phyloP scores from a whole-genome alignment of 23 red algal species.

The Pyropia yezoensis region DNA sequence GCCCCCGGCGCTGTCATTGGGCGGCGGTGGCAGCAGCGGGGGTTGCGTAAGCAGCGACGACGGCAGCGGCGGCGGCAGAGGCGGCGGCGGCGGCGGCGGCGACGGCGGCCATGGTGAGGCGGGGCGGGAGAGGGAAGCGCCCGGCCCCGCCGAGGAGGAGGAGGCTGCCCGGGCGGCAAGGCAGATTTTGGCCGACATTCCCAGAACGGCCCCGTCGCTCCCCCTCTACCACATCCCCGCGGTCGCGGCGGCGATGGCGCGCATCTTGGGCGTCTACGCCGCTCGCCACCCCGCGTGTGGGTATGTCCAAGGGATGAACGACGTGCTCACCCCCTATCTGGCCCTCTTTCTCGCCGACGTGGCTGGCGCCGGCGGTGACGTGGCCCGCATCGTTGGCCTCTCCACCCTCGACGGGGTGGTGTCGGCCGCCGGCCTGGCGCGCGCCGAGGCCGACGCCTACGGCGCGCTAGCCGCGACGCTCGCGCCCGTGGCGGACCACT shows the following conservation, averaged over 20 bases:
- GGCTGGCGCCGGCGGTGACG: slow-evolving; percentile 1
- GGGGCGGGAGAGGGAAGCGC: slow-evolving; percentile 1
- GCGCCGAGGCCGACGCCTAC: slow-evolving; percentile 92
- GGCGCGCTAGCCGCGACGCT: slow-evolving; percentile 83
- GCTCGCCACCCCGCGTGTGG: slow-evolving; percentile 86
- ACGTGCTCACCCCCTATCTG: slow-evolving; percentile 84
- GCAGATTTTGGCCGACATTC: slow-evolving; percentile 87
- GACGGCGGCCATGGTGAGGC: neutral
- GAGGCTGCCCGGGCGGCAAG: slow-evolving; percentile 52
- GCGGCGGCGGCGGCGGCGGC: neutral
- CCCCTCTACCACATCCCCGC: slow-evolving; percentile 65
- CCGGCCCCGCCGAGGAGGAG: slow-evolving; percentile 23
- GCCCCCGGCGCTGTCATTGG: neutral
- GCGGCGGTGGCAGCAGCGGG: slow-evolving; percentile 9
- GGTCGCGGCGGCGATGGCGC: slow-evolving; percentile 58
- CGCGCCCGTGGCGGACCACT: slow-evolving; percentile 87
- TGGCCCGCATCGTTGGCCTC: slow-evolving; percentile 23
- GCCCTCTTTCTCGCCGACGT: slow-evolving; percentile 77
- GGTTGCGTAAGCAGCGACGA: neutral
- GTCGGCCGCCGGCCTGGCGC: slow-evolving; percentile 19
- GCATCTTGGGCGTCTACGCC: slow-evolving; percentile 88
- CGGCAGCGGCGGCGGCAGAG: slow-evolving; percentile 5
- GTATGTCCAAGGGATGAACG: slow-evolving; percentile 97
- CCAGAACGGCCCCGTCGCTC: slow-evolving; percentile 61
- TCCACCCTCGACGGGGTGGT: neutral